Conservation (phyloP, 1,284 basidiomycete species). For the Sanghuangporus baumii region DNA sequence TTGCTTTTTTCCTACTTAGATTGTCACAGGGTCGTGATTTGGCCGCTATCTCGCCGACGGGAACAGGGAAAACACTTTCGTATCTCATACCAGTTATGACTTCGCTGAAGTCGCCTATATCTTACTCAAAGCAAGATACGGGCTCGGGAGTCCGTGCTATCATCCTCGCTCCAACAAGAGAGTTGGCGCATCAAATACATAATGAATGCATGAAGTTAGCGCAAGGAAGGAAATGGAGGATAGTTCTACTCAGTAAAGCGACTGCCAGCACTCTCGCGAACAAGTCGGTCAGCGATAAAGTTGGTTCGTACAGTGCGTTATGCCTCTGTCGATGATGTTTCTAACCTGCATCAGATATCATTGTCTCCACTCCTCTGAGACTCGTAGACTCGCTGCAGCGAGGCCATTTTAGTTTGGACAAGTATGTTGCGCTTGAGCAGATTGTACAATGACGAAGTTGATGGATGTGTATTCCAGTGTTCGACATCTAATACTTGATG, state of each 20-base stretch:
- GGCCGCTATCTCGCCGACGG: constrained; percentile 89
- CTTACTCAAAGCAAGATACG: constrained; percentile 39
- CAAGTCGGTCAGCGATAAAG: constrained; percentile 63
- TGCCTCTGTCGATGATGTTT: not conserved
- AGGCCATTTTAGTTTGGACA: constrained; percentile 59
- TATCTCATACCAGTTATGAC: constrained; percentile 83
- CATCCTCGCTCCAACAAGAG: constrained; percentile 88
- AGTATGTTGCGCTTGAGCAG: constrained; percentile 42
- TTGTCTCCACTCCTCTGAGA: constrained; percentile 78
- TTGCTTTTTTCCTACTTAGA: constrained; percentile 2
- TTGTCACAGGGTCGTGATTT: constrained; percentile 53
- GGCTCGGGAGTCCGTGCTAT: constrained; percentile 71
- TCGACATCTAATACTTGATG: constrained; percentile 81
- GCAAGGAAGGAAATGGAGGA: constrained; percentile 78
- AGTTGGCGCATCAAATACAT: constrained; percentile 94
- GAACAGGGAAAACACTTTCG: constrained; percentile 90
- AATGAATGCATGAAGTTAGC: constrained; percentile 87
- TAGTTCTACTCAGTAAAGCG: constrained; percentile 81
- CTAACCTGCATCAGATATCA: constrained; percentile 48
- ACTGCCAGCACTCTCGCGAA: constrained; percentile 70
- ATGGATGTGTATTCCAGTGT: constrained; percentile 43
- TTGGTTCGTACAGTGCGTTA: constrained; percentile 40
- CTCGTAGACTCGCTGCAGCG: constrained; percentile 71
- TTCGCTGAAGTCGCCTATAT: constrained; percentile 55
- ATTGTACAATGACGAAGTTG: constrained; percentile 13